phyloP scores from a whole-genome alignment of 345 rosid species.

The Rhodomyrtus tomentosa region DNA sequence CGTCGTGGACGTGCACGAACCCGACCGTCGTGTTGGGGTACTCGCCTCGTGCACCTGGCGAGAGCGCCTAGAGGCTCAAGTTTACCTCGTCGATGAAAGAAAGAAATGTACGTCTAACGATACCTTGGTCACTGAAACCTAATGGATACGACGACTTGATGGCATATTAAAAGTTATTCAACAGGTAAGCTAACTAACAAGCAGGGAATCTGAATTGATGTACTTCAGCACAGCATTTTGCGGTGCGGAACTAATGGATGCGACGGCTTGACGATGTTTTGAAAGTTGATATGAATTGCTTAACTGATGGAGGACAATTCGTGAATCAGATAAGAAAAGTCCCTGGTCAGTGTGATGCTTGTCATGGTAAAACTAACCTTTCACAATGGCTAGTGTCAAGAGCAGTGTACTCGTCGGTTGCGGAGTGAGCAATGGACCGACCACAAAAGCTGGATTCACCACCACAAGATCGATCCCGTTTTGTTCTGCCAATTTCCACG shows the following conservation, averaged over 20 bases:
- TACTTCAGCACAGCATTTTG: neutral
- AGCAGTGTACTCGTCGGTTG: constrained; percentile 74
- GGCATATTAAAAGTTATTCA: neutral
- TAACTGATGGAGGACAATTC: neutral
- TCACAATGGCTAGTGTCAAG: constrained; percentile 33
- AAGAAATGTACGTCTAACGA: neutral
- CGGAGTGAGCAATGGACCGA: constrained; percentile 73
- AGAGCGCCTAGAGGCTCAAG: neutral
- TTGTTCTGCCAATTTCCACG: constrained; percentile 66
- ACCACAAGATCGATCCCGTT: constrained; percentile 57
- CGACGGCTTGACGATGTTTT: neutral
- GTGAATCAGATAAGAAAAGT: neutral
- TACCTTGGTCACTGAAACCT: neutral
- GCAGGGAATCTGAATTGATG: neutral
- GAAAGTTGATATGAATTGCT: neutral
- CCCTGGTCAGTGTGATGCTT: neutral
- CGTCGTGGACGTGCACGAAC: constrained; percentile 72
- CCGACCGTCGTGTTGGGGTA: constrained; percentile 62
- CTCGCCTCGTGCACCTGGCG: constrained; percentile 45
- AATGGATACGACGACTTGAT: too few relatives aligned
- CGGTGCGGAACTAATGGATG: neutral
- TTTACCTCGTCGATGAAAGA: neutral
- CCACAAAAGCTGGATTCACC: constrained; percentile 74
- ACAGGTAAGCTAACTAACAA: neutral
- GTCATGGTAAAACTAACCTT: constrained; percentile 24